phyloP scores from a whole-genome alignment of 2,329 filamentous ascomycete genomes.

The Aspergillus fijiensis region DNA sequence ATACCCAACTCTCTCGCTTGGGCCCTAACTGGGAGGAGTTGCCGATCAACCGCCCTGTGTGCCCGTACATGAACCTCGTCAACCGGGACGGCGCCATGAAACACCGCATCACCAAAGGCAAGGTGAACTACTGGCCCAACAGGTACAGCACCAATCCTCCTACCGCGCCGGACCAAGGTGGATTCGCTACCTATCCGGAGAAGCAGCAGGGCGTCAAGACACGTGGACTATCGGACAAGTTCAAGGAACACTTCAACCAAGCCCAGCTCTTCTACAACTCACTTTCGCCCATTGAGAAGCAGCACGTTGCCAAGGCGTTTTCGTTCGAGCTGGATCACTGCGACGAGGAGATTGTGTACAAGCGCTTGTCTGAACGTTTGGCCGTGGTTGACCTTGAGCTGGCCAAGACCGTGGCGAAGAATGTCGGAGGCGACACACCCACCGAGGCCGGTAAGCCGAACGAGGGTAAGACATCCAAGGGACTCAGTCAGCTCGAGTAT shows the following conservation, averaged over 20 bases:
- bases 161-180: conserved; percentile 61
- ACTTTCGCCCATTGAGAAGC: conserved; percentile 35
- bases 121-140: conserved; percentile 79
- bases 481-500: conserved; percentile 66
- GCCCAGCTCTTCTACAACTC: conserved; percentile 41
- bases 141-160: conserved; percentile 64
- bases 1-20: conserved; percentile 62
- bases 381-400: conserved; percentile 69
- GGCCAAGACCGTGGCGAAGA: conserved; percentile 66
- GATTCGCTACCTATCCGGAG: conserved; percentile 66
- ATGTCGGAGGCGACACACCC: conserved; percentile 67
- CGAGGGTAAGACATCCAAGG: conserved; percentile 64
- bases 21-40: conserved; percentile 75
- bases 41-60: conserved; percentile 73
- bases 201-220: conserved; percentile 69
- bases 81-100: conserved; percentile 73
- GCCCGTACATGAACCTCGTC: conserved; percentile 72
- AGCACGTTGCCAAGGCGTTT: conserved; percentile 38
- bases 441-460: conserved; percentile 57
- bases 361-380: conserved; percentile 66
- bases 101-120: conserved; percentile 71
- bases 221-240: conserved; percentile 45
- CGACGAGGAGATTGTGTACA: conserved; percentile 75
- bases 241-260: conserved; percentile 48
- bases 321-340: conserved; percentile 52